Evolutionary conservation across 1,284 basidiomycete species (phyloP).

Genomic region (Cutaneotrichosporon spelunceum): DNA sequence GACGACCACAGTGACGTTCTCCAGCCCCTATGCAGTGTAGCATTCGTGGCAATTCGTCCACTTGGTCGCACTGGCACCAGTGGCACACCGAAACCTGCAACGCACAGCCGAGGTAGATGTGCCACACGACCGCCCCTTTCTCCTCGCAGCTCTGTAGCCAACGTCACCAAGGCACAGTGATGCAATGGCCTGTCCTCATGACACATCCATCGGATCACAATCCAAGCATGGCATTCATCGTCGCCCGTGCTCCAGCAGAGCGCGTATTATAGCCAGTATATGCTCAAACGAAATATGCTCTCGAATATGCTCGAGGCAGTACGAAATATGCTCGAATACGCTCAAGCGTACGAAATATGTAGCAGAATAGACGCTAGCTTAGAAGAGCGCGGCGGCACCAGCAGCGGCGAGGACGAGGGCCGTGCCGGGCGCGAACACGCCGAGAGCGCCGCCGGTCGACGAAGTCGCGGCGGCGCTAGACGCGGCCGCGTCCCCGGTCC

Average conservation of each 20-base stretch:
- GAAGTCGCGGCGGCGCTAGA: constrained; percentile 2
- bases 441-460: constrained; percentile 10
- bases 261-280: constrained; percentile 23
- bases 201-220: background rate
- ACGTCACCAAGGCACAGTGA: background rate
- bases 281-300: constrained; percentile 3
- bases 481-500: constrained; percentile 11
- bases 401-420: constrained; percentile 12
- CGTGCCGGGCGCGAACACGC: constrained; percentile 28
- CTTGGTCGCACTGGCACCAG: no score
- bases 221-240: constrained; percentile 4
- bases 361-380: constrained; percentile 2
- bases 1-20: no score
- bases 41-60: no score
- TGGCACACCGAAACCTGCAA: no score
- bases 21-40: no score
- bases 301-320: constrained; percentile 4
- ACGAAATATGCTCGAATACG: constrained; percentile 1
- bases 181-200: background rate
- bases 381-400: constrained; percentile 10
- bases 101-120: no score
- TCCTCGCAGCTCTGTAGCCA: no score
- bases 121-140: no score
- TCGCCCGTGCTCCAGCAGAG: no score
- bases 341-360: no score